Conservation (phyloP, 164 flowering plant species). For the Cinnamomum chago region DNA sequence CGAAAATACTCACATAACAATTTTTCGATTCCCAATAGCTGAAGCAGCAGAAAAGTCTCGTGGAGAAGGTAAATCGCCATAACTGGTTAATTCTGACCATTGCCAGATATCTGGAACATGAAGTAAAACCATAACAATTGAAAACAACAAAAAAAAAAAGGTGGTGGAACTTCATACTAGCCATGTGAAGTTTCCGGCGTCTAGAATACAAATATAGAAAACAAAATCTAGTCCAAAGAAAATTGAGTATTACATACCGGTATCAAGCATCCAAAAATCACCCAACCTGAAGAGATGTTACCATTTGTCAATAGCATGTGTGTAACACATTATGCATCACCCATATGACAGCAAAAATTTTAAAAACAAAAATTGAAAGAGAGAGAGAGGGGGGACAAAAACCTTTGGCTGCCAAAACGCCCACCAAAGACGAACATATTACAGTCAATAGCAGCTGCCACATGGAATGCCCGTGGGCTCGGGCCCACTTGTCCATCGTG, state of each 20-base stretch:
- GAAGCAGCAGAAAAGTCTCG: constrained; percentile 95
- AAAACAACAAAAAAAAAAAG: neutral
- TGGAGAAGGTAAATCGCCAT: constrained; percentile 91
- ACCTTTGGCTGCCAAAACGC: constrained; percentile 80
- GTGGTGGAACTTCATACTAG: neutral
- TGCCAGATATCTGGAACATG: constrained; percentile 87
- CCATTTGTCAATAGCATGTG: neutral
- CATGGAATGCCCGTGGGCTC: constrained; percentile 86
- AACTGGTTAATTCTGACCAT: constrained; percentile 92
- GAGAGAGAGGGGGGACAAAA: neutral
- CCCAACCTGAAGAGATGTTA: constrained; percentile 65
- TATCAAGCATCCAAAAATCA: constrained; percentile 98
- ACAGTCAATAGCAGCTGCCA: constrained; percentile 84
- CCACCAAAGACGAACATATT: constrained; percentile 98
- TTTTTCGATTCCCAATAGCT: constrained; percentile 80
- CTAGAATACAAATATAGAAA: neutral
- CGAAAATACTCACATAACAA: constrained; percentile 66
- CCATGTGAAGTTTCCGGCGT: neutral
- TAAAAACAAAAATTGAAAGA: neutral
- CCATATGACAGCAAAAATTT: neutral
- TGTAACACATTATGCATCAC: neutral
- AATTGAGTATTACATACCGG: constrained; percentile 46
- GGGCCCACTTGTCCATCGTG: constrained; percentile 88
- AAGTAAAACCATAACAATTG: neutral
- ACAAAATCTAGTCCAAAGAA: neutral